Evolutionary conservation across 305 asterid genomes (phyloP), one percentile per base, ranked within the genome.

Genomic region (Fraxinus albicans): DNA sequence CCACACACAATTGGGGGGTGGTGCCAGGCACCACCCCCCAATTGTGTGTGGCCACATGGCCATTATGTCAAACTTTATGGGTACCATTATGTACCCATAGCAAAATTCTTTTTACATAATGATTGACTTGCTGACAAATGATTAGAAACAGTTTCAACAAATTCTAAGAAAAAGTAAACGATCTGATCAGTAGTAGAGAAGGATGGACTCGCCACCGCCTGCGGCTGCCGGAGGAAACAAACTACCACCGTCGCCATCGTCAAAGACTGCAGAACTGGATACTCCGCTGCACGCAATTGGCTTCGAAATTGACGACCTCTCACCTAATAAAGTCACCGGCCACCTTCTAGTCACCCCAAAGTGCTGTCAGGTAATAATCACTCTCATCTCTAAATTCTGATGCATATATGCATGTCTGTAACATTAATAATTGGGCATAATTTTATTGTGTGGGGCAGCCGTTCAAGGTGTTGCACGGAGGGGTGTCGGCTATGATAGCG

Each of bases 401-500:
- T 25, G 5, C 9, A 21, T 2, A 63, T 63, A 63, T 23, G 4
- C 12, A 63, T 7, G 31, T 63, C 4, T 23, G 72, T 63, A 63
- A 63, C 15, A 7, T 60, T 6, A 8, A 3, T 65, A 9, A 3
- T 25, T 65, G 40, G 17, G 27, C 27, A 21, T 19, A 21, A 21
- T 19, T 60, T 60, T 60, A 60, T 42, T 7, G 1, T 8, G 23
- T 60, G 35, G 6, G 73, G 35, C 17, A 67, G n/a, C 89, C 88
- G 3, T 85, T 86, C 63, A 81, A 83, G 81, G 86, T 80, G 47
- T 79, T 86, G 79, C 89, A 86, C 67, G 91, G 91, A 73, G 91
- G 91, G 50, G 82, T 88, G 1, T 86, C 89, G 3, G 91, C 91
- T 1, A 10, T 88, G 80, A 81, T 88, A 27, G 78, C 89, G 38